Evolutionary conservation across 352 stramenopile species (phyloP), one percentile per base, ranked within the genome.

Genomic region (Thalassiosira ordinaria): DNA sequence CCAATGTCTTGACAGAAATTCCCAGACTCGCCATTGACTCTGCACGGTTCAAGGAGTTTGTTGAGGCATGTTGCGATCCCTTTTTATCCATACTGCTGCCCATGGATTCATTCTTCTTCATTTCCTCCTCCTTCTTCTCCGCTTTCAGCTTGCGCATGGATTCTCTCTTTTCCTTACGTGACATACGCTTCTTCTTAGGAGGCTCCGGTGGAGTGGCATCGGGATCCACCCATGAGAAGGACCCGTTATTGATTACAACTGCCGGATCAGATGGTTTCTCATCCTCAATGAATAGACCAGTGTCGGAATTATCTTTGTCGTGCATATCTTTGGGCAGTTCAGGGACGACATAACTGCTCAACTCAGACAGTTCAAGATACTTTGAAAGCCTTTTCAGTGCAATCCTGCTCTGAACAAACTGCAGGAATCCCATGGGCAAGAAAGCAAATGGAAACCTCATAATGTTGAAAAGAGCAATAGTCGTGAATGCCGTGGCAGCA

Each of bases 311-410:
- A 31, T 62, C 22, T 18, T 33, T 9, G n/a, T 1, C 24, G 55
- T 33, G 13, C 24, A 31, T 16, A 31, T 22, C 14, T 20, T 31
- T 29, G 11, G 78, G 76, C 33, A 72, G 26, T 26, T 62, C 62
- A 8, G 68, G 51, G 13, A 90, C 51, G 35, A 95, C 82, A 24
- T 93, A 92, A 2, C 68, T 63, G 1, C 68, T 67, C 57, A 95
- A 66, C 69, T 96, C 92, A 27, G 91, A 85, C 33, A 98, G 77
- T 4, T 96, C 89, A 31, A 98, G 90, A 73, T 97, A 98, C 46
- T 92, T 85, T 62, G 94, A 94, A 18, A 98, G 71, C 44, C 95
- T 93, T 31, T 85, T 74, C 0, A 98, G 71, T 0, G 95, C 92
- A 78, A 96, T 95, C 35, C 89, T 91, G 20, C 90, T 92, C 74